phyloP scores from a whole-genome alignment of 2,329 filamentous ascomycete genomes.

The Ceratocystis huliohia region DNA sequence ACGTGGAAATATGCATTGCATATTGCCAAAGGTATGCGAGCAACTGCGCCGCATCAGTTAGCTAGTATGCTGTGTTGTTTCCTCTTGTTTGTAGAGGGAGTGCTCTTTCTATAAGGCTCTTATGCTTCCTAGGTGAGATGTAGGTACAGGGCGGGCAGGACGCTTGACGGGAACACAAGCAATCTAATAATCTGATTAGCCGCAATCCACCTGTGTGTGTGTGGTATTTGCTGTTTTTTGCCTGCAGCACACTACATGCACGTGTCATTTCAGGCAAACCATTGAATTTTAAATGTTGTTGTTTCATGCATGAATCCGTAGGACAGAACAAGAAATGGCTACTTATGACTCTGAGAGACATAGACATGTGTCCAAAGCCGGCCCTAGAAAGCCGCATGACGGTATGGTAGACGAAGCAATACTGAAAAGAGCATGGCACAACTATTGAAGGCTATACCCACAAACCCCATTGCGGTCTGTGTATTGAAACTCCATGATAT shows the following conservation, averaged over 20 bases:
- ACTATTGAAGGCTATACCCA: neutral
- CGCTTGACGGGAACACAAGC: neutral
- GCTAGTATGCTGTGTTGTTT: neutral
- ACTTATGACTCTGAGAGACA: neutral
- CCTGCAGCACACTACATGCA: neutral
- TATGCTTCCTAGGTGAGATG: neutral
- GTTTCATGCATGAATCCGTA: conserved; percentile 3
- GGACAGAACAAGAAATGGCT: neutral
- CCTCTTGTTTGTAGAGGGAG: neutral
- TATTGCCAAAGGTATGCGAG: neutral
- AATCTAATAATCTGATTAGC: neutral
- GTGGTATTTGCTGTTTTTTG: neutral
- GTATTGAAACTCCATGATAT: neutral
- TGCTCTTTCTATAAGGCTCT: neutral
- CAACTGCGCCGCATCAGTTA: neutral
- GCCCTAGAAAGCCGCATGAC: neutral
- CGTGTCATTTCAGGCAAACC: neutral
- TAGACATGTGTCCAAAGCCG: neutral
- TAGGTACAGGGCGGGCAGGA: neutral
- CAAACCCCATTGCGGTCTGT: conserved; percentile 8
- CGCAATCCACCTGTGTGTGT: neutral
- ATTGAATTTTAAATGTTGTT: neutral
- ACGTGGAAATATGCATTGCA: neutral
- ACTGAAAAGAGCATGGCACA: neutral
- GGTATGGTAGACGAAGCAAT: neutral